Base-by-base conservation (phyloP, 768 basidiomycete genomes). In the Boletus subcaerulescens region DNA sequence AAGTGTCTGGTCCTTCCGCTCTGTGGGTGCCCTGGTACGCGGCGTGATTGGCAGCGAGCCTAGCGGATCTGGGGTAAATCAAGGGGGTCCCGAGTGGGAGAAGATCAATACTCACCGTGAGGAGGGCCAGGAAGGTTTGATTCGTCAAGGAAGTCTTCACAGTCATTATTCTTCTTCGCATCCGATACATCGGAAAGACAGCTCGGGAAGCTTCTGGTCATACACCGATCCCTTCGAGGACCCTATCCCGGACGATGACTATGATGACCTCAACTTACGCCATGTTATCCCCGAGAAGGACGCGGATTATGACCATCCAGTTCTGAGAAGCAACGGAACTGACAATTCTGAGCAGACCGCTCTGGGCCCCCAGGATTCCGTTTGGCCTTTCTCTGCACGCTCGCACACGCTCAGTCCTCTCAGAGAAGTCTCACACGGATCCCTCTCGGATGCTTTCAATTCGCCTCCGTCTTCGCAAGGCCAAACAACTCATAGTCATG, bases 1-100 rank as follows among this genome's bases (percentile, higher is more conserved):
- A 11, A 61, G 82, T 47, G 68, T 76, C 7, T 84, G 82, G 82
- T 84, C 84, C 22, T 59, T 85, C 52, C 76, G 67, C 65, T 85
- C 55, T 67, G 76, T 55, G 57, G 33, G 59, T 45, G 69, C 60
- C 33, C 45, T 59, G 58, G 69, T 69, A 15, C 71, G 63, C 11
- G 60, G 67, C 33, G 53, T 65, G 55, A 58, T 69, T 50, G 62
- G 71, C 35, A 64, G 60, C 29, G 69, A 69, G 47, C 56, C 67
- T n/a, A 67, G 69, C 47, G 48, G 56, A 45, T 58, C 67, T 53
- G 60, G 52, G 43, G 57, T 35, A 35, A 45, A 56, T 50, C 59
- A 55, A 56, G 54, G 46, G 38, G 45, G 50, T 45, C 57, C 40
- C 38, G 56, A 60, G 35, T 57, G 61, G 68, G 59, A 71, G 52